Evolutionary conservation across 169 alveolate genomes (phyloP), one percentile per base, ranked within the genome.

Genomic region (Eimeria sp.): DNA sequence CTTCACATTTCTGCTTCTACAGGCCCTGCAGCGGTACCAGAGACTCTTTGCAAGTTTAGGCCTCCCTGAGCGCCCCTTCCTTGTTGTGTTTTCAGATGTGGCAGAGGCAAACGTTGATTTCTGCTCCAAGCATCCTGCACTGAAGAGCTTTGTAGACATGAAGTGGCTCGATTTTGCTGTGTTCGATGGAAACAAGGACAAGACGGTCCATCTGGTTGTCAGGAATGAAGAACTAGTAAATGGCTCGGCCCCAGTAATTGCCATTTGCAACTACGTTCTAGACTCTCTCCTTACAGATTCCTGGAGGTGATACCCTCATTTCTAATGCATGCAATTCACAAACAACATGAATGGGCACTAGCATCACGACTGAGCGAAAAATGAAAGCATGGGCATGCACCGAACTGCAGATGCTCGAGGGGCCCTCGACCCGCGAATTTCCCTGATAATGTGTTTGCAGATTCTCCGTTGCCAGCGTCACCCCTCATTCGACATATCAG

Each of bases 261-360:
- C 97, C 5, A 96, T 98, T 49, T 96, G 98, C 87, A 98, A 98
- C 72, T 98, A 98, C 78, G 99, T 98, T 30, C 86, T 97, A 51
- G 99, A 98, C 87, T 98, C 99, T 20, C 97, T 98, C 43, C 92
- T 98, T 22, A 97, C 99, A 18, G 99, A 98, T 86, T 98, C 98
- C 4, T 97, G 97, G 98, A 89, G 97, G 96, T 96, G 86, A 43
- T 54, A 57, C 5, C 51, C 27, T n/a, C 76, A n/a, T 20, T 67
- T 20, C 5, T 16, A 45, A 40, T 75, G 58, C 14, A 0, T 75
- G 57, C 54, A 9, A 7, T 43, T 75, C 34, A 20, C 34, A 40
- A 75, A 67, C 11, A 67, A 27, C 75, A 40, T 65, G 45, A 22
- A 65, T 1, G 5, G 14, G 9, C 76, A 0, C 45, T 6, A 67